phyloP scores from a whole-genome alignment of 2,329 filamentous ascomycete genomes.

The Akanthomyces uredinophilus region DNA sequence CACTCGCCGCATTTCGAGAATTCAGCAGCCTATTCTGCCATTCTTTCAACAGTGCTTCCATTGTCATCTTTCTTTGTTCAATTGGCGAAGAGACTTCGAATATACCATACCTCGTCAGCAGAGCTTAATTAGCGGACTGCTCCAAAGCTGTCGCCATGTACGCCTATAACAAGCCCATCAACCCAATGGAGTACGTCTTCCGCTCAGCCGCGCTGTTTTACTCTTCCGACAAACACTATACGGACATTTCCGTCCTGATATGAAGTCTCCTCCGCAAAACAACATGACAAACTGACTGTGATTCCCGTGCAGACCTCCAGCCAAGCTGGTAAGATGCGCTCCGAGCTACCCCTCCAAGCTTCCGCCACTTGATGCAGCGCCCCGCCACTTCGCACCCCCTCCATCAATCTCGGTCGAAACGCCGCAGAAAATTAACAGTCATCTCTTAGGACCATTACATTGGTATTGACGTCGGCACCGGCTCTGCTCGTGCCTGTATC shows the following conservation, averaged over 20 bases:
- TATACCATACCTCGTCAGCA: no score
- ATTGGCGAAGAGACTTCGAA: neutral
- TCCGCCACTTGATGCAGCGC: neutral
- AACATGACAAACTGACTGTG: neutral
- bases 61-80: neutral
- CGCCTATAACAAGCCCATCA: conserved; percentile 34
- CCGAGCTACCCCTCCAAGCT: conserved; percentile 7
- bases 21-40: neutral
- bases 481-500: conserved; percentile 90
- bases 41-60: neutral
- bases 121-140: no score
- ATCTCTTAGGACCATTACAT: conserved; percentile 56
- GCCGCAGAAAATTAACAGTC: neutral
- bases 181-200: conserved; percentile 33
- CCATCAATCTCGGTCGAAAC: neutral
- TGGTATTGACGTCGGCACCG: conserved; percentile 94
- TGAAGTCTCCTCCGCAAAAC: neutral
- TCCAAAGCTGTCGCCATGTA: conserved; percentile 24
- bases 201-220: conserved; percentile 6
- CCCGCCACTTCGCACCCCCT: neutral
- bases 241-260: conserved; percentile 9
- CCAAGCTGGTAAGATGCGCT: conserved; percentile 11
- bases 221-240: neutral
- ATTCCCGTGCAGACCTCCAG: conserved; percentile 4
- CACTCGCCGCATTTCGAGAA: neutral